Evolutionary conservation across 2,329 filamentous ascomycete genomes (phyloP), one percentile per base, ranked within the genome.

Genomic region (Xylaria arbuscula): DNA sequence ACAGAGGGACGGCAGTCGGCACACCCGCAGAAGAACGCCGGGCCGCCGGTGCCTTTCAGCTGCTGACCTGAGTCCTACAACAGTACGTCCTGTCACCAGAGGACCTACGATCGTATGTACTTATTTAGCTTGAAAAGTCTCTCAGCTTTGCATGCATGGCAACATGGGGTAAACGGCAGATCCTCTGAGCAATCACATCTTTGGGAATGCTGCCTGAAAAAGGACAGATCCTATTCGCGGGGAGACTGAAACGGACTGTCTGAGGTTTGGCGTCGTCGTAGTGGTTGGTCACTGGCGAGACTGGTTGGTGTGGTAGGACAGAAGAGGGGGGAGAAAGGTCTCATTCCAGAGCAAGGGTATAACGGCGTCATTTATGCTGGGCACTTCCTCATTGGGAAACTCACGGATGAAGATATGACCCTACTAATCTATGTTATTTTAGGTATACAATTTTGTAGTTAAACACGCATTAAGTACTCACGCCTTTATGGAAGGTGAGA

Each of bases 321-420:
- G 48, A 19, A 45, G n/a, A 32, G 38, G 54, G 53, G 62, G 19
- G n/a, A n/a, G n/a, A n/a, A n/a, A n/a, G n/a, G n/a, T n/a, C n/a
- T n/a, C n/a, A 45, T 45, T 9, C 2, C 5, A 5, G 17, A 7
- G 17, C 19, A 45, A 53, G 24, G 48, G n/a, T 53, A 24, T 17
- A 55, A 38, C 51, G 32, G 17, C 34, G 13, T 22, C 51, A 45
- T 19, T 36, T 17, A 11, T 42, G 17, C 17, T 53, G 5, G 10
- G 24, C 55, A 57, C 51, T 66, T 66, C 64, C 64, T 32, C 36
- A 57, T 58, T 38, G 24, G 64, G 58, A 66, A 62, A 62, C 42
- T 36, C 38, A 38, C 15, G 13, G 15, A 36, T 54, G 10, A 54
- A 54, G 34, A 53, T 53, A 13, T 17, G 11, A 6, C n/a, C 4